Base-by-base conservation (phyloP, 441 rosid genomes). In the Omphalea diandra region DNA sequence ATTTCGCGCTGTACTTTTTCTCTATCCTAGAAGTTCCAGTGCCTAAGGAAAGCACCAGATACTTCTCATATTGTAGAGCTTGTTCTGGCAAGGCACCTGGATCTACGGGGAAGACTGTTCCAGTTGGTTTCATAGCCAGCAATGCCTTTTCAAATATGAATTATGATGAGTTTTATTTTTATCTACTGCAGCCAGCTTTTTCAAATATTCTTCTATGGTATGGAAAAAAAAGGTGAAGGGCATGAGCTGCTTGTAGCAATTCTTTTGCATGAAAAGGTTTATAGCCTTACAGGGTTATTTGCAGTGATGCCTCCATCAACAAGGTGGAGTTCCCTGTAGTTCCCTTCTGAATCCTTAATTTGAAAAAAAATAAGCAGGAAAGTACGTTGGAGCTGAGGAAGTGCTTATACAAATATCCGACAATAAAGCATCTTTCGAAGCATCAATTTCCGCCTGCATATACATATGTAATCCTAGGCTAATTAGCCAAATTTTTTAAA, bases 11-110 rank as follows among this genome's bases (percentile, higher is more conserved):
- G 8, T 72, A 84, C 36, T 77, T 79, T 36, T 70, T 65, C 65
- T 81, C 83, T 1, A 22, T 3, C 32, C 73, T 83, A 5, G 69
- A 76, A 22, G 75, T 72, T 7, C 85, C 85, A 0, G 86, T 79
- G 14, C 88, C 86, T 18, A 71, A 63, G 0, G 85, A 82, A 24
- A 83, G 62, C 50, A 84, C 83, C 35, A 73, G 47, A 66, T 73
- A 76, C 47, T 71, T 75, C 17, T 54, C 49, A 10, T 72, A 77
- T 18, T 71, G 73, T 14, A 70, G 68, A 12, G 85, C 57, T 11
- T 79, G 68, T 40, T 43, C 52, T 10, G 54, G 44, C n/a, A 60
- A 20, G 0, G 49, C 65, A 7, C 43, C 76, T 49, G 65, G 73
- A 3, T 80, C 66, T 3, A 60, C 67, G 0, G 62, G 70, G 46